Conservation (phyloP, 2,329 filamentous ascomycete species). For the Penicillium occitanis region DNA sequence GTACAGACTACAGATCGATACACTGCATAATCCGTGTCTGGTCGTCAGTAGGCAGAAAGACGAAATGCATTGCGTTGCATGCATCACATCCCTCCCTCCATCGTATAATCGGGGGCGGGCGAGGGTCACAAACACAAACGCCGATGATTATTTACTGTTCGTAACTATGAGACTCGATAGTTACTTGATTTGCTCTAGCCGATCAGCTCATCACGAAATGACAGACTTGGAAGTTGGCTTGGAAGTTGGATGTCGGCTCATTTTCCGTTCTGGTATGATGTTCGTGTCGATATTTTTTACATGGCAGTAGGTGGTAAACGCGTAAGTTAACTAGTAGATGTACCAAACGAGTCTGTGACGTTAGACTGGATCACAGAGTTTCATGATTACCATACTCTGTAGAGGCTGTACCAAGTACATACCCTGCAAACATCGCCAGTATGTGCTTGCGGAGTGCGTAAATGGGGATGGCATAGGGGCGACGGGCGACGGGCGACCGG, state of each 20-base stretch:
- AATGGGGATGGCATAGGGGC: background rate
- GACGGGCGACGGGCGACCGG: background rate
- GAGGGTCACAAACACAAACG: background rate
- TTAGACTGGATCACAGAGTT: slow-evolving; percentile 6
- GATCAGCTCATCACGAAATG: background rate
- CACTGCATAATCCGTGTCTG: background rate
- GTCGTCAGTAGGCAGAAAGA: slow-evolving; percentile 11
- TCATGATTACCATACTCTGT: background rate
- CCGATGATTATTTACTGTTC: background rate
- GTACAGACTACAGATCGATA: background rate
- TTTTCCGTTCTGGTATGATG: slow-evolving; percentile 1
- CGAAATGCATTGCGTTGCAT: slow-evolving; percentile 25
- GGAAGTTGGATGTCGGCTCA: background rate
- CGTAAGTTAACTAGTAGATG: background rate
- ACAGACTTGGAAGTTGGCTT: background rate
- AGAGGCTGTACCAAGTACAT: background rate
- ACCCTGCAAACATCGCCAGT: background rate
- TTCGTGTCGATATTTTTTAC: background rate
- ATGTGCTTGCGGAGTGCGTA: background rate
- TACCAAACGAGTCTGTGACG: background rate
- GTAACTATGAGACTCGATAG: background rate
- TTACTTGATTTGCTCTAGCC: background rate
- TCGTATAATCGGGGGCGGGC: background rate
- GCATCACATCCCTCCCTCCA: slow-evolving; percentile 5
- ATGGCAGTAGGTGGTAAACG: background rate